Conservation (phyloP, 345 rosid species). For the Mangifera indica region DNA sequence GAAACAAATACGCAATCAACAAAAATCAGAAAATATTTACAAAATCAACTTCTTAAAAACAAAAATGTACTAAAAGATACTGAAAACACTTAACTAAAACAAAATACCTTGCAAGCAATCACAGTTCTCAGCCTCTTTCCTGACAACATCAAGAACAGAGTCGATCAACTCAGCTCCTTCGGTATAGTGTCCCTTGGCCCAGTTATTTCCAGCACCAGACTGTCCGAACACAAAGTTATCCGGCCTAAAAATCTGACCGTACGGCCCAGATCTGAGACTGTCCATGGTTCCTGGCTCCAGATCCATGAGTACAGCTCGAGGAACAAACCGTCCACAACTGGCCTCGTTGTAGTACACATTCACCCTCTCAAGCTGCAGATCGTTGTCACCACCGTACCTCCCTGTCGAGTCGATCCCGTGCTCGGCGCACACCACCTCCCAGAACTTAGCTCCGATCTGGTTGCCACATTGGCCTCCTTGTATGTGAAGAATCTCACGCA, state of each 20-base stretch:
- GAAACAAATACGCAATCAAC: not conserved
- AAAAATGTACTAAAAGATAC: not conserved
- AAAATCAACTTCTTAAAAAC: not conserved
- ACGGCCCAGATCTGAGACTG: constrained; percentile 70
- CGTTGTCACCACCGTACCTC: constrained; percentile 55
- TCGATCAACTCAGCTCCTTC: constrained; percentile 61
- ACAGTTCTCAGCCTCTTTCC: constrained; percentile 59
- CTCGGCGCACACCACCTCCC: constrained; percentile 60
- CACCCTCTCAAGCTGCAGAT: constrained; percentile 69
- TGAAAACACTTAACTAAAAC: not conserved
- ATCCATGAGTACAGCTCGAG: constrained; percentile 75
- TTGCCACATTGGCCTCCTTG: constrained; percentile 82
- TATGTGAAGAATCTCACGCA: constrained; percentile 78
- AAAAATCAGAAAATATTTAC: too few species aligned
- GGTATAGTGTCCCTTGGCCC: constrained; percentile 55
- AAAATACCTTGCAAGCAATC: constrained; percentile 53
- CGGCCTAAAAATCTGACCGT: constrained; percentile 63
- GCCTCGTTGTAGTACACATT: constrained; percentile 81
- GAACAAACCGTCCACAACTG: constrained; percentile 68
- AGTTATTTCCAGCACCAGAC: constrained; percentile 54
- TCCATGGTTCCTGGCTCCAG: constrained; percentile 85
- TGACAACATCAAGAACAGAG: constrained; percentile 54
- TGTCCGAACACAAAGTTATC: constrained; percentile 58
- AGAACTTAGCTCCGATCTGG: constrained; percentile 73
- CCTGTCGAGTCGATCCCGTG: constrained; percentile 75